These are phyloP conservation scores for Oryza rufipogon DNA, from an alignment of 176 grass and related monocot genomes.

Conservation along the genomic window DNA sequence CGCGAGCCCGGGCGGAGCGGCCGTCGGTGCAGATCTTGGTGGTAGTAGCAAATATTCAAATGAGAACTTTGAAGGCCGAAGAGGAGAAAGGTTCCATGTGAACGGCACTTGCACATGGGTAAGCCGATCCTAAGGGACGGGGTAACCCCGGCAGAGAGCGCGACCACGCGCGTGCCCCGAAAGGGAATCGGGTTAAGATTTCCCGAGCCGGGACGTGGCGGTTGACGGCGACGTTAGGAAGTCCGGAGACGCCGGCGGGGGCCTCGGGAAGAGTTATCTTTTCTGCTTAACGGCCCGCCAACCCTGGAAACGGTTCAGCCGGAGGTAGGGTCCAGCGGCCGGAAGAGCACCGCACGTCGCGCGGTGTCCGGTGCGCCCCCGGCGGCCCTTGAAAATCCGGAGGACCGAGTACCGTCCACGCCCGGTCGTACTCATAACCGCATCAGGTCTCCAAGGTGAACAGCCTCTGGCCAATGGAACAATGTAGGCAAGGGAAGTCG, in stretches of 20 bases:
- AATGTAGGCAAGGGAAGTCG: slow-evolving; percentile 90
- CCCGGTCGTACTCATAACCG: slow-evolving; percentile 60
- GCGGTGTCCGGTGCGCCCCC: slow-evolving; percentile 61
- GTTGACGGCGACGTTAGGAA: slow-evolving; percentile 60
- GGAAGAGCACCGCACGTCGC: slow-evolving; percentile 74
- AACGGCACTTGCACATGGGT: slow-evolving; percentile 86
- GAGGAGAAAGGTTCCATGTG: slow-evolving; percentile 89
- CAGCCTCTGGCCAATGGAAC: slow-evolving; percentile 73
- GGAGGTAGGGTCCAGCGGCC: slow-evolving; percentile 39
- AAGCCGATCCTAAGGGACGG: slow-evolving; percentile 72
- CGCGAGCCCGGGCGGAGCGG: slow-evolving; percentile 59
- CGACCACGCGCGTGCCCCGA: not conserved
- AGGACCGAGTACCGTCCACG: slow-evolving; percentile 70
- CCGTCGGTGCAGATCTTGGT: slow-evolving; percentile 78
- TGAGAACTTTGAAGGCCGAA: slow-evolving; percentile 86
- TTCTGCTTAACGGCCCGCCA: slow-evolving; percentile 19
- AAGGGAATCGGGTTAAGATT: too few species aligned
- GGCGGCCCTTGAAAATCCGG: slow-evolving; percentile 67
- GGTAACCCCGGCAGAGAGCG: slow-evolving; percentile 48
- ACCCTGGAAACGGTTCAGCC: slow-evolving; percentile 50
- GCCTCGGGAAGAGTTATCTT: slow-evolving; percentile 78
- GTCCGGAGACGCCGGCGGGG: slow-evolving; percentile 55
- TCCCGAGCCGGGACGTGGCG: slow-evolving; percentile 38
- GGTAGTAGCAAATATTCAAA: slow-evolving; percentile 94
- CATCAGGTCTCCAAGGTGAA: slow-evolving; percentile 71